Conservation (phyloP, 176 grass and related monocot genomes). For the Melocanna baccifera region DNA sequence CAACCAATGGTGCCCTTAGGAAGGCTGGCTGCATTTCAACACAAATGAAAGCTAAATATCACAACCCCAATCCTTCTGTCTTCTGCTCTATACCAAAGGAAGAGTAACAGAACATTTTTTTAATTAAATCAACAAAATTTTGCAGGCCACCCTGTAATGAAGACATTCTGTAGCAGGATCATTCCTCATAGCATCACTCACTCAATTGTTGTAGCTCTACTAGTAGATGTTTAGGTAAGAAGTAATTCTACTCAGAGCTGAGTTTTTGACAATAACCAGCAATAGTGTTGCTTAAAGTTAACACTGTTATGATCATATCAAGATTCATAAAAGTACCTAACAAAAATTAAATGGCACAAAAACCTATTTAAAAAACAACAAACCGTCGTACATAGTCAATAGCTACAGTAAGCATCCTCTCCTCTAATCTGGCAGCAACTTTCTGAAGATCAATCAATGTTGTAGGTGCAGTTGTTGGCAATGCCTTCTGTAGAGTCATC, state of each 20-base stretch:
- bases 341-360: neutral
- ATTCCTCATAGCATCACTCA: neutral
- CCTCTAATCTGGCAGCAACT: neutral
- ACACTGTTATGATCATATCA: neutral
- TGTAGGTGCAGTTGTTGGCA: neutral
- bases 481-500: neutral
- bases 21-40: no score
- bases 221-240: neutral
- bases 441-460: constrained; percentile 7
- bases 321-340: neutral
- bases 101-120: neutral
- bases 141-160: neutral
- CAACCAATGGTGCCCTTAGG: no score
- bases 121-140: neutral
- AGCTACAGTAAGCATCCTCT: neutral
- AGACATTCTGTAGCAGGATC: neutral
- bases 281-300: neutral
- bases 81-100: neutral
- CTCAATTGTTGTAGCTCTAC: neutral
- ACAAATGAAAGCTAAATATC: no score
- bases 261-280: neutral
- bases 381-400: neutral
- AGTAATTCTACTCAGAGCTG: neutral
- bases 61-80: neutral
- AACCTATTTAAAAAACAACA: neutral